phyloP scores from a whole-genome alignment of 2,329 filamentous ascomycete genomes.

The Cordyceps farinosa region DNA sequence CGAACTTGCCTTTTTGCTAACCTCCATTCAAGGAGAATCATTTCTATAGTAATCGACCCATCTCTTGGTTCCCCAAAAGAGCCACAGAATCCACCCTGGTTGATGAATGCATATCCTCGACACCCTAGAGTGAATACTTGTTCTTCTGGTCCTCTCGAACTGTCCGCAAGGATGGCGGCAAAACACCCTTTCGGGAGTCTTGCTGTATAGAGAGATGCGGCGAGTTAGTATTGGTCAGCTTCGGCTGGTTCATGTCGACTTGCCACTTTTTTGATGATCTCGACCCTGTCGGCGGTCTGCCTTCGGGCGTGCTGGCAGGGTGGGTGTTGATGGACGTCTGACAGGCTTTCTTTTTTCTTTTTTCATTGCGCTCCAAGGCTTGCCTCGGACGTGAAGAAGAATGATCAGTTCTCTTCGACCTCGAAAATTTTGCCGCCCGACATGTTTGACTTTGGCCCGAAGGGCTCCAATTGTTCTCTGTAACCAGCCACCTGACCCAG shows the following conservation, averaged over 20 bases:
- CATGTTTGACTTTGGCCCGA: too few species aligned
- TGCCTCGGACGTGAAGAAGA: conserved; percentile 52
- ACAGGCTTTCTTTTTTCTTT: conserved; percentile 61
- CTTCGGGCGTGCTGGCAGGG: conserved; percentile 73
- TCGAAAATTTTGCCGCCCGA: background rate
- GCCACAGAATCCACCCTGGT: conserved; percentile 93
- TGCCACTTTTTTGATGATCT: conserved; percentile 71
- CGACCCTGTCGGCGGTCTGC: conserved; percentile 68
- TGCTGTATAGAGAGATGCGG: conserved; percentile 67
- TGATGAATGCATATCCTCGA: conserved; percentile 87
- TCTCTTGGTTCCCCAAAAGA: conserved; percentile 87
- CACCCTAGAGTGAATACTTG: conserved; percentile 77
- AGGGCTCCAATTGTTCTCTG: too few species aligned
- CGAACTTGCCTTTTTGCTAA: conserved; percentile 22
- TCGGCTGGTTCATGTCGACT: conserved; percentile 15
- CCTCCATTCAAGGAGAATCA: conserved; percentile 65
- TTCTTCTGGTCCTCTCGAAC: conserved; percentile 54
- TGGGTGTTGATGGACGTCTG: conserved; percentile 88
- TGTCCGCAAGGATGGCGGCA: conserved; percentile 60
- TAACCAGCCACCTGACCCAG: too few species aligned
- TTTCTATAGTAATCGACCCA: conserved; percentile 96
- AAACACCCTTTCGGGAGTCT: conserved; percentile 22
- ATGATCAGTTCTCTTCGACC: conserved; percentile 11
- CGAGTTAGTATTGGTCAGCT: conserved; percentile 40
- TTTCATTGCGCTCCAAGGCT: conserved; percentile 54